Evolutionary conservation across 345 rosid genomes (phyloP), one percentile per base, ranked within the genome.

Genomic region (Carallia pectinifolia): DNA sequence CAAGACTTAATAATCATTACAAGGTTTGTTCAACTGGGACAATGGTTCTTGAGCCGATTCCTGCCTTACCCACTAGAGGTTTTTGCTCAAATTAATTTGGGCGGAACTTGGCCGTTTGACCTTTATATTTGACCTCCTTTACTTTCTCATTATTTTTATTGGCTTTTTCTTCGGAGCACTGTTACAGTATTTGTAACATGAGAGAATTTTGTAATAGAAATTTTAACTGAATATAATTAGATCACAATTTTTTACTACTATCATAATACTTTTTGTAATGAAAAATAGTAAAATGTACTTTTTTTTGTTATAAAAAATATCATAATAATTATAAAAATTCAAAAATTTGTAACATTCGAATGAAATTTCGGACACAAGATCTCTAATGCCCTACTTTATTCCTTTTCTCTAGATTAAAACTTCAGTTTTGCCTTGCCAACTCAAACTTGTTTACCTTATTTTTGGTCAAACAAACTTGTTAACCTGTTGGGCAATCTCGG

Each of bases 11-110:
- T 76, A 55, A 64, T 53, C 4, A 62, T 23, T 38, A 27, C 6
- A 19, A 53, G 62, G 70, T 16, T 54, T 55, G 64, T 75, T 69
- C 70, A 69, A 69, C 65, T 37, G 69, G 50, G 38, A 36, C 48
- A 44, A 50, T 64, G 69, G 66, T 61, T 65, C 17, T 64, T 59
- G 74, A 74, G 79, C 70, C 74, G 76, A 71, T 52, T 53, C 62
- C 63, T 66, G 67, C 71, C 68, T 52, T 72, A 68, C 68, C 76
- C 79, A 77, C 77, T 68, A 50, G 30, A 16, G 69, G 29, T 61
- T 69, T 68, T 12, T 54, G 66, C 47, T 71, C 33, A 23, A 44
- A 53, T 40, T 31, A 31, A 10, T 62, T 72, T 37, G 19, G 19
- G 31, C 8, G 60, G 2, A 37, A 31, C 31, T 40, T 48, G 56